phyloP scores from a whole-genome alignment of 768 basidiomycete genomes.

The Hemileccinum impolitum region DNA sequence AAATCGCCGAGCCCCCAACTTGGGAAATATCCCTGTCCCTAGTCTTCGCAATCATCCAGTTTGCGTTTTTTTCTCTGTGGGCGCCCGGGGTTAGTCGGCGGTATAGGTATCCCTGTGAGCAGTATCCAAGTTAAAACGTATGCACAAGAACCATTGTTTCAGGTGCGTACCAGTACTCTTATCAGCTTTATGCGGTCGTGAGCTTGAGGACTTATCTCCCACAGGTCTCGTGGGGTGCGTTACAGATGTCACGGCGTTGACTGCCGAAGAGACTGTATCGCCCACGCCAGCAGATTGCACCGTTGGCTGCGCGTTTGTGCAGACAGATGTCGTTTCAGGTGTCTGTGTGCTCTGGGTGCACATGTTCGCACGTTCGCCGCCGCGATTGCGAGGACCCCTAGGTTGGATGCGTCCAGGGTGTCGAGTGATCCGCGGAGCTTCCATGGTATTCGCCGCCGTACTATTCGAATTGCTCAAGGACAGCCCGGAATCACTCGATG shows the following conservation, averaged over 20 bases:
- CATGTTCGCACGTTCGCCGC: no score
- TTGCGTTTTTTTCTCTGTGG: conserved; percentile 23
- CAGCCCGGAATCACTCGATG: not conserved
- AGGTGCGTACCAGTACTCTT: not conserved
- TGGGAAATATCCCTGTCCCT: not conserved
- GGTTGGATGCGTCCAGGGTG: not conserved
- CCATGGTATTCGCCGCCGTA: not conserved
- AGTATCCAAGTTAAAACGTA: no score
- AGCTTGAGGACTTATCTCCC: not conserved
- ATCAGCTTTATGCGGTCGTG: not conserved
- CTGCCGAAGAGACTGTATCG: not conserved
- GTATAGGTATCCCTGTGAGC: no score
- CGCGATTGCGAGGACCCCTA: not conserved
- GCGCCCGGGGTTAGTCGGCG: conserved; percentile 1
- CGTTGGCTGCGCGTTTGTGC: no score
- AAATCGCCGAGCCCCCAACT: not conserved
- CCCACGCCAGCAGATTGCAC: no score
- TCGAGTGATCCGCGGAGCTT: not conserved
- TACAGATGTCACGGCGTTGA: not conserved
- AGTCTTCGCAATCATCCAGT: conserved; percentile 11
- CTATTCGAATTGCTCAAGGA: not conserved
- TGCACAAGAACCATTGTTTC: no score
- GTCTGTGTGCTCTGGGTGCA: not conserved
- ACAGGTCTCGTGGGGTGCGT: not conserved
- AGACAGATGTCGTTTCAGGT: not conserved